Base-by-base conservation (phyloP, 1,284 basidiomycete species). In the Ceratobasidium sp. region DNA sequence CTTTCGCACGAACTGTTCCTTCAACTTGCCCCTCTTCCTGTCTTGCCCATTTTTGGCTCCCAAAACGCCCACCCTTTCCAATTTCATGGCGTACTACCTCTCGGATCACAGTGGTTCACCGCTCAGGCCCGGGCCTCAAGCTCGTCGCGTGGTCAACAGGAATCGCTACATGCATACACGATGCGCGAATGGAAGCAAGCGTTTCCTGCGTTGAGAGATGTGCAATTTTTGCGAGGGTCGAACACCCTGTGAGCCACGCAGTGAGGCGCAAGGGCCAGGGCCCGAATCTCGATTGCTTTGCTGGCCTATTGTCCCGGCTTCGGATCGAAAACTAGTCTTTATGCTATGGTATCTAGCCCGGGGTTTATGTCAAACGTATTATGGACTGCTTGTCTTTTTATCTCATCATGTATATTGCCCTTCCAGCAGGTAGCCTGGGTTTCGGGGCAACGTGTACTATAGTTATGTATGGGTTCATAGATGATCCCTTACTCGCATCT, bases 371-470 rank as follows among this genome's bases (percentile, higher is more conserved):
- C 9, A n/a, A 13, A 31, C 37, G 39, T 14, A 6, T 39, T 41
- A 39, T 41, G 56, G 37, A 39, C 56, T 59, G 7, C 14, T 56
- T n/a, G 13, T 46, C 5, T 13, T 53, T 53, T 41, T 39, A 39
- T 59, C n/a, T 16, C 56, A 46, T 46, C 56, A 37, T 59, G 37
- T 59, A 59, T n/a, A 34, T 39, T 59, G 56, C 39, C 56, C 56
- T 39, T 16, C 34, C 56, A 59, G 56, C 56, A 39, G 19, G 56
- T 24, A 37, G 56, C n/a, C 56, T 59, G 56, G 56, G 22, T 37
- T 59, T 37, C 22, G 27, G 34, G 56, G 27, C 56, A 37, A 31
- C 56, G 19, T 59, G 56, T 59, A 59, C 34, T 39, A 59, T 59
- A 59, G 34, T 59, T 59, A 59, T 59, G 31, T 39, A 59, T n/a